Percentiles rank a stretch among this genome's conserved stretches.
These are phyloP conservation scores for Annulohypoxylon truncatum DNA, from an alignment of 2,329 filamentous ascomycete genomes.

Conservation along the genomic window DNA sequence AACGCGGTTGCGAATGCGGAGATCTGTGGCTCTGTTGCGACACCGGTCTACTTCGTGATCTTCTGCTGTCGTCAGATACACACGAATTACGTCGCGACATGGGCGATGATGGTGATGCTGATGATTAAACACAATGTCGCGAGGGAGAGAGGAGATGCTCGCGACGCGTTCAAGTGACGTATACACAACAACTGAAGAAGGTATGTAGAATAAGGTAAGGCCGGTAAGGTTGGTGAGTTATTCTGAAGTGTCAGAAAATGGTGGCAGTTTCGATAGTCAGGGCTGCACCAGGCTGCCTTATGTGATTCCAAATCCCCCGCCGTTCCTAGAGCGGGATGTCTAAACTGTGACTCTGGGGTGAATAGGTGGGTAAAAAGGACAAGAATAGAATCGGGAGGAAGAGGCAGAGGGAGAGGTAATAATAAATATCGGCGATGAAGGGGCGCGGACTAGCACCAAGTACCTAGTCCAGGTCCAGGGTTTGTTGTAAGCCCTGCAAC, in stretches of 20 bases:
- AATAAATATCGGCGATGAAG: slow-evolving; percentile 35
- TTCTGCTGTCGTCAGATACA: slow-evolving; percentile 47
- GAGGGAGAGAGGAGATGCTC: neutral
- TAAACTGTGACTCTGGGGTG: slow-evolving; percentile 26
- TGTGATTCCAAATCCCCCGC: slow-evolving; percentile 23
- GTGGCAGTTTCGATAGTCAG: neutral
- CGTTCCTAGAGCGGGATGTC: slow-evolving; percentile 26
- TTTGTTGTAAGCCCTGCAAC: neutral
- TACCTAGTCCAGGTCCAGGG: too few species aligned
- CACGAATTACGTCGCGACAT: slow-evolving; percentile 49
- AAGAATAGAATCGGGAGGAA: slow-evolving; percentile 28
- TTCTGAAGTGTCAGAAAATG: too few species aligned
- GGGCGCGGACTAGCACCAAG: slow-evolving; percentile 14
- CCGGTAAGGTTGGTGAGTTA: too few species aligned
- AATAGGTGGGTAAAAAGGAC: slow-evolving; percentile 31
- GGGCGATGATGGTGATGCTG: slow-evolving; percentile 30
- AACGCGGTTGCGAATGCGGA: slow-evolving; percentile 41
- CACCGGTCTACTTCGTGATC: slow-evolving; percentile 42
- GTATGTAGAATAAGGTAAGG: too few species aligned
- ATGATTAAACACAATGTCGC: neutral
- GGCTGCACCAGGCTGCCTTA: slow-evolving; percentile 37
- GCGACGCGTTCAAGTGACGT: neutral
- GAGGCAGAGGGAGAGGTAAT: slow-evolving; percentile 12
- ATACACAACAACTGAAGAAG: neutral
- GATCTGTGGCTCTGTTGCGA: slow-evolving; percentile 43